Conservation (phyloP, 148 eudicot genomes). For the Chenopodium quinoa region DNA sequence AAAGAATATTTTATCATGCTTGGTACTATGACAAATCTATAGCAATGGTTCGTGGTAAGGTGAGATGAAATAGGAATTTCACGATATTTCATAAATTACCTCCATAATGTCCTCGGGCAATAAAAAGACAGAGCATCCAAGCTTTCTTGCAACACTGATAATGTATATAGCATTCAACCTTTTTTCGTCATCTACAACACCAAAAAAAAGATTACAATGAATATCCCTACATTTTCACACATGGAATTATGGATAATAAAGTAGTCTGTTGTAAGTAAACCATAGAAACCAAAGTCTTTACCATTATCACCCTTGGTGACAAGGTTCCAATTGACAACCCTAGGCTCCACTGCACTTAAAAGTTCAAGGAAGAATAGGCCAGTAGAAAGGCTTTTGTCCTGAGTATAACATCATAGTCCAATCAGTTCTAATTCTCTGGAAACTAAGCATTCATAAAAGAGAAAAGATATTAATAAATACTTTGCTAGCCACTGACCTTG, state of each 20-base stretch:
- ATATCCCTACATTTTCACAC: neutral
- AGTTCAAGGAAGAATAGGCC: constrained; percentile 97
- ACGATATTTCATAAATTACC: constrained; percentile 38
- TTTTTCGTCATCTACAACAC: constrained; percentile 72
- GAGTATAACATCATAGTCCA: constrained; percentile 17
- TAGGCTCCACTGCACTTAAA: constrained; percentile 84
- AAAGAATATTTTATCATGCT: neutral
- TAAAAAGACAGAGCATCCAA: constrained; percentile 91
- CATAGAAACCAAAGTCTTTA: constrained; percentile 20
- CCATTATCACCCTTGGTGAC: constrained; percentile 94
- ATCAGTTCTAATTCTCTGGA: neutral
- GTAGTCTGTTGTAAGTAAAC: neutral
- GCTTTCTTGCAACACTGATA: constrained; percentile 94
- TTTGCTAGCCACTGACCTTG: constrained; percentile 44
- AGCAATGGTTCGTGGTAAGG: neutral
- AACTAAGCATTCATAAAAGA: neutral
- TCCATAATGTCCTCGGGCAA: constrained; percentile 97
- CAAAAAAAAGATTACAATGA: neutral
- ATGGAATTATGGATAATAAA: neutral
- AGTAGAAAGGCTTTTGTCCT: constrained; percentile 84
- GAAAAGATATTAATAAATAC: neutral
- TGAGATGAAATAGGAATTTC: neutral
- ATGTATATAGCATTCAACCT: constrained; percentile 93
- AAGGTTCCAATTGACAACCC: constrained; percentile 97
- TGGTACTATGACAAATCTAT: neutral